Conservation (phyloP, 495 filamentous ascomycete genomes). For the Aspergillus biplanus region DNA sequence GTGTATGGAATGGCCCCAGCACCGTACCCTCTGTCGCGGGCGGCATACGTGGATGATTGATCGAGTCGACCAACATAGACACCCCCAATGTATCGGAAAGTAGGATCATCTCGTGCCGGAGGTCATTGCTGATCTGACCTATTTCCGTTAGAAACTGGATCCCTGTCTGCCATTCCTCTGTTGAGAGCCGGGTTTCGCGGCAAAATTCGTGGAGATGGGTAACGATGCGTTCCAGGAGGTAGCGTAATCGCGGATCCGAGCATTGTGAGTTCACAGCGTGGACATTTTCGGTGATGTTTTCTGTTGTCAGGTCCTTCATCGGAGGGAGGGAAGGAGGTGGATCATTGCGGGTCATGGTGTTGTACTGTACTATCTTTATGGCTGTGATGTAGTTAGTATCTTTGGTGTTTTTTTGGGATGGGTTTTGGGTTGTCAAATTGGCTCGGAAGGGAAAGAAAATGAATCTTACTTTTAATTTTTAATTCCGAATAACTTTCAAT, state of each 20-base stretch:
- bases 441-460: too few species aligned
- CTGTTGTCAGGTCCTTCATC: conserved; percentile 67
- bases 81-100: conserved; percentile 81
- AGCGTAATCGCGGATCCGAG: conserved; percentile 59
- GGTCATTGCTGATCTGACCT: conserved; percentile 66
- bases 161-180: conserved; percentile 68
- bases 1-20: conserved; percentile 82
- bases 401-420: too few species aligned
- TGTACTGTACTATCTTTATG: neutral
- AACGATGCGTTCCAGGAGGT: conserved; percentile 64
- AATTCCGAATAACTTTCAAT: too few species aligned
- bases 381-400: too few species aligned
- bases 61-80: conserved; percentile 69
- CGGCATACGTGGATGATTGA: conserved; percentile 71
- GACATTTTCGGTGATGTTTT: conserved; percentile 73
- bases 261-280: conserved; percentile 66
- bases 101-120: conserved; percentile 80
- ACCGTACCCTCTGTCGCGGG: conserved; percentile 75
- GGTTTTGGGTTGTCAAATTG: too few species aligned
- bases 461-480: too few species aligned
- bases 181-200: conserved; percentile 68
- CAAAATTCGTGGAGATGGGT: conserved; percentile 71
- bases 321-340: conserved; percentile 33
- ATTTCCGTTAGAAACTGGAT: conserved; percentile 63
- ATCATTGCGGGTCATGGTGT: conserved; percentile 1